Evolutionary conservation across 768 basidiomycete species (phyloP).

Genomic region (Lentinula aciculospora): DNA sequence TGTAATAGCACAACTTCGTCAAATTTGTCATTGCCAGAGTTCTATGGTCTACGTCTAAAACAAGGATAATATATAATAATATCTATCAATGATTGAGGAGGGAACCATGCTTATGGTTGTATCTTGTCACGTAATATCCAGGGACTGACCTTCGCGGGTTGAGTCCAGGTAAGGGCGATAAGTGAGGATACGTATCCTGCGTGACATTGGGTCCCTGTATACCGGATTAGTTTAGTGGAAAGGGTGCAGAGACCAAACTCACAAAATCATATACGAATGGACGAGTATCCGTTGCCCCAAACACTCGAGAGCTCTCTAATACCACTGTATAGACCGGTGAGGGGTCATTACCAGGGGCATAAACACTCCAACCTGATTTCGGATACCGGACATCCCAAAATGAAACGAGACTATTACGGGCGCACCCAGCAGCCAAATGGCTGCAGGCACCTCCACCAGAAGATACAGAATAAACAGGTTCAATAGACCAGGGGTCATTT

Average conservation of each 20-base stretch:
- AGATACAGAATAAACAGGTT: slow-evolving; percentile 72
- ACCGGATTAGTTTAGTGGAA: background rate
- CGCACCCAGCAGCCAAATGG: slow-evolving; percentile 71
- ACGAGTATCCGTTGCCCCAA: slow-evolving; percentile 71
- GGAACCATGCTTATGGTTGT: slow-evolving; percentile 14
- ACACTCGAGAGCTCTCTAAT: slow-evolving; percentile 74
- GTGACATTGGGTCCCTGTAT: slow-evolving; percentile 53
- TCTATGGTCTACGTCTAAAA: background rate
- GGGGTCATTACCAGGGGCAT: slow-evolving; percentile 73
- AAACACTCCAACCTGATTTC: slow-evolving; percentile 62
- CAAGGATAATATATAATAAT: background rate
- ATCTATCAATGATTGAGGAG: background rate
- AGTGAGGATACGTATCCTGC: slow-evolving; percentile 47
- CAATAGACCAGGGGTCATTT: slow-evolving; percentile 61
- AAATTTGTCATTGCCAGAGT: background rate
- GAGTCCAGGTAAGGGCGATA: slow-evolving; percentile 20
- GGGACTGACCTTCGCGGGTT: slow-evolving; percentile 21
- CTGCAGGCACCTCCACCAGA: slow-evolving; percentile 65
- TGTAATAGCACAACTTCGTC: background rate
- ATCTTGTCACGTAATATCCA: slow-evolving; percentile 22
- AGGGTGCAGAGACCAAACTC: slow-evolving; percentile 15
- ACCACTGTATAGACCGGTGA: slow-evolving; percentile 75
- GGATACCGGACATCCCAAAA: slow-evolving; percentile 78
- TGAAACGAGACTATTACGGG: slow-evolving; percentile 70
- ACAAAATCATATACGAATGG: slow-evolving; percentile 79